Conservation (phyloP, 345 rosid genomes). For the Citrus trifoliata region DNA sequence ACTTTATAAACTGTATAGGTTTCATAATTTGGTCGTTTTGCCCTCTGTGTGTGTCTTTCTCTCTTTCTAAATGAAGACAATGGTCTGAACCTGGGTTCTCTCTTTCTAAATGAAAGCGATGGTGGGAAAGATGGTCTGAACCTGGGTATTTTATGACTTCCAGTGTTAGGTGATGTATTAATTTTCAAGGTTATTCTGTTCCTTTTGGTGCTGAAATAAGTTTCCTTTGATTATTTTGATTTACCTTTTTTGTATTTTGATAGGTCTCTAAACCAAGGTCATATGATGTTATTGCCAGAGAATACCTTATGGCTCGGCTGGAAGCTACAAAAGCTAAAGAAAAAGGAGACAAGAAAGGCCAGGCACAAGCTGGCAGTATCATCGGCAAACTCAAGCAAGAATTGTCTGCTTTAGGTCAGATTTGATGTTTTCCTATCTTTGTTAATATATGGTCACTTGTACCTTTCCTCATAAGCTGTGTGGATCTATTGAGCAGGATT, state of each 20-base stretch:
- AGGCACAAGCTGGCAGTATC: conserved; percentile 61
- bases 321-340: conserved; percentile 84
- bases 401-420: conserved; percentile 71
- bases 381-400: conserved; percentile 89
- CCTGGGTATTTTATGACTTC: neutral
- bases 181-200: neutral
- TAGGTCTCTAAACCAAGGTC: conserved; percentile 60
- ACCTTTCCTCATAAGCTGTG: conserved; percentile 26
- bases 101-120: neutral
- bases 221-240: conserved; percentile 12
- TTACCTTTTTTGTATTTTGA: conserved; percentile 4
- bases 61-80: no score
- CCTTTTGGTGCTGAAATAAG: neutral
- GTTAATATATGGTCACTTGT: conserved; percentile 12
- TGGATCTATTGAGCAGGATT: conserved; percentile 57
- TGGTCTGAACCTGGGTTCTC: neutral
- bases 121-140: neutral
- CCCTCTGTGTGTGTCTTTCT: neutral
- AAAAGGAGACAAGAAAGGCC: conserved; percentile 60
- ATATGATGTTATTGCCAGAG: conserved; percentile 64
- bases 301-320: conserved; percentile 59
- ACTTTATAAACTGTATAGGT: neutral
- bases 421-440: conserved; percentile 22
- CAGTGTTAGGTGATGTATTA: neutral
- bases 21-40: neutral